Percentiles rank a stretch among this genome's conserved stretches.
Evolutionary conservation across 116 monocot genomes (phyloP).

Genomic region (Trichopus zeylanicus): DNA sequence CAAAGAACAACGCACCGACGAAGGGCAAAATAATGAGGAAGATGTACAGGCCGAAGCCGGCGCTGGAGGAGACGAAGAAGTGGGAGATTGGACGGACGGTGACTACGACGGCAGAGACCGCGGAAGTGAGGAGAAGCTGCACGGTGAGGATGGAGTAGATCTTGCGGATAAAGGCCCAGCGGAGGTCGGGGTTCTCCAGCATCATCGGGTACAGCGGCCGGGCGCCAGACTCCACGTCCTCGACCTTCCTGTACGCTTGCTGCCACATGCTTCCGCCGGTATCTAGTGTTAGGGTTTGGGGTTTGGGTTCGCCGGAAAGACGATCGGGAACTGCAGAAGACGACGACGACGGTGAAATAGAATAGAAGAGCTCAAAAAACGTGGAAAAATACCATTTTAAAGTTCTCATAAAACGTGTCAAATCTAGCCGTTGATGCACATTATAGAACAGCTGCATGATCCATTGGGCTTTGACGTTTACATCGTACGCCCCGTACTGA

Average conservation of each 20-base stretch:
- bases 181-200: conserved; percentile 42
- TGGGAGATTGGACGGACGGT: conserved; percentile 38
- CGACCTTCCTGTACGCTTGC: conserved; percentile 12
- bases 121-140: conserved; percentile 47
- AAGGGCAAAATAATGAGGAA: conserved; percentile 50
- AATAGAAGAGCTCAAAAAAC: too few species aligned
- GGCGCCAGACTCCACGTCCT: conserved; percentile 40
- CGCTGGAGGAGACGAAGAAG: conserved; percentile 45
- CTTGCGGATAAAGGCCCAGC: conserved; percentile 77
- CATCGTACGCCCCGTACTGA: too few species aligned
- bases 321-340: background rate
- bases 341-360: too few species aligned
- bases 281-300: too few species aligned
- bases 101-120: conserved; percentile 50
- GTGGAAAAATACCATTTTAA: too few species aligned
- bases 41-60: conserved; percentile 52
- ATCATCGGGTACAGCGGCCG: conserved; percentile 53
- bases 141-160: conserved; percentile 52
- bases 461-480: too few species aligned
- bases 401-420: too few species aligned
- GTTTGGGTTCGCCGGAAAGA: background rate
- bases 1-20: conserved; percentile 21
- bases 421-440: too few species aligned
- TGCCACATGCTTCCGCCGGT: background rate
- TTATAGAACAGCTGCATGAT: too few species aligned